Evolutionary conservation across 805 yeast genomes (phyloP).

Genomic region (Naumovozyma baii): DNA sequence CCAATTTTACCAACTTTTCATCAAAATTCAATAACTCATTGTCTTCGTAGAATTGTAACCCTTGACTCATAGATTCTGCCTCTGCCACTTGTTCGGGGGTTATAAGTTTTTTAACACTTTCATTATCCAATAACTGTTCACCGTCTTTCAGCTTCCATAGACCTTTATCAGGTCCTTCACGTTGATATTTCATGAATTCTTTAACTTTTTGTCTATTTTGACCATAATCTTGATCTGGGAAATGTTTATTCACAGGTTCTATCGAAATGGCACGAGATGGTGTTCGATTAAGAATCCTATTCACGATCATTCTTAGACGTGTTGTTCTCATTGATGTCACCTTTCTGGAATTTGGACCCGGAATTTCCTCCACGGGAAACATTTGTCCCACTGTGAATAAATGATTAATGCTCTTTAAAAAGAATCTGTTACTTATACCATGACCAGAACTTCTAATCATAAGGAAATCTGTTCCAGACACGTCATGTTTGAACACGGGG

Average conservation of each 20-base stretch:
- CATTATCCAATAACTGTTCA: conserved; percentile 63
- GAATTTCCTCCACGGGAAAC: conserved; percentile 87
- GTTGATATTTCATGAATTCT: conserved; percentile 95
- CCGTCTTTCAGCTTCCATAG: conserved; percentile 77
- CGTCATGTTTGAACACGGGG: conserved; percentile 83
- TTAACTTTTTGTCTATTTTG: conserved; percentile 91
- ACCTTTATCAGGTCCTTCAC: conserved; percentile 90
- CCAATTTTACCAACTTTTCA: conserved; percentile 49
- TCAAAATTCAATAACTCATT: conserved; percentile 45
- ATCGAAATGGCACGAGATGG: conserved; percentile 70
- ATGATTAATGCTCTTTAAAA: conserved; percentile 56
- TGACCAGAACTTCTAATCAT: conserved; percentile 72
- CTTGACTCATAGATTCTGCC: conserved; percentile 85
- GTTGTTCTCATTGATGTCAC: conserved; percentile 90
- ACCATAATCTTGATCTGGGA: conserved; percentile 96
- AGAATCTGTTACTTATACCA: conserved; percentile 63
- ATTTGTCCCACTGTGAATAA: conserved; percentile 85
- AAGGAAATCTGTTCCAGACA: conserved; percentile 68
- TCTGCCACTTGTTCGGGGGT: conserved; percentile 85
- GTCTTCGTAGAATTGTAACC: conserved; percentile 84
- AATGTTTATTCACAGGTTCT: conserved; percentile 80
- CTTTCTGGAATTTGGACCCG: conserved; percentile 95
- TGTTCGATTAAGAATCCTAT: conserved; percentile 68
- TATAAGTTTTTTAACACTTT: conserved; percentile 70
- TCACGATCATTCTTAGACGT: conserved; percentile 87